Evolutionary conservation across 2,329 filamentous ascomycete genomes (phyloP), one percentile per base, ranked within the genome.

Genomic region (Fusarium ramigenum): DNA sequence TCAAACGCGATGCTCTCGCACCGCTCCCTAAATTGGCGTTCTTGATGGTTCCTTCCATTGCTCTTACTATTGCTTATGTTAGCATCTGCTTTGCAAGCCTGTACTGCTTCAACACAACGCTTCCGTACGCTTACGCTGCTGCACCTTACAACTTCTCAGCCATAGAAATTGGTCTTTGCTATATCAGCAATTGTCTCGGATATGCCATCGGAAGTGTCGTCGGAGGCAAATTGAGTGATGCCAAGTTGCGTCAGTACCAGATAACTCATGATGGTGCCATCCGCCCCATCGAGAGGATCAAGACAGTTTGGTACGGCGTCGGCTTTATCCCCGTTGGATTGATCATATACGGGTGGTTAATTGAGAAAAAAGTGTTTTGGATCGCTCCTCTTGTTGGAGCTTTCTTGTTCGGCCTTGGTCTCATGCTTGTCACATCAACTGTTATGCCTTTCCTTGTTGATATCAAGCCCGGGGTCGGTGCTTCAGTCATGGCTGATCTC

Each of bases 371-470:
- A 23, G 49, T 42, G 23, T 57, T 57, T 30, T 60, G 58, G 49
- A 16, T 60, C 5, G 37, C 58, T 15, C 58, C 58, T 57, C 58
- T 60, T 15, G 7, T 57, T 12, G 58, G 58, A 5, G 58, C 49
- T 3, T 60, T 60, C 30, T 57, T 60, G 28, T 57, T 60, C 18
- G 58, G 58, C 3, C 36, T 60, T 6, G 58, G 58, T 1, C 52
- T 60, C 14, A 57, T 60, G 58, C 49, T 57, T 25, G 58, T 60
- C 9, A 60, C 58, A 2, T 15, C 58, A 9, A 61, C 49, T 3
- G 36, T 57, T 1, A 61, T 61, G 58, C 58, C 58, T 19, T 61
- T 61, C 14, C 58, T 61, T n/a, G 49, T 61, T 15, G 58, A 61
- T 15, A 43, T 61, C 14, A 43, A 34, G 37, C 58, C 49, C 0